A percentile compares a stretch with the other conserved stretches of the same genome.
Evolutionary conservation across 768 basidiomycete genomes (phyloP).

Genomic region (Serendipita indica): DNA sequence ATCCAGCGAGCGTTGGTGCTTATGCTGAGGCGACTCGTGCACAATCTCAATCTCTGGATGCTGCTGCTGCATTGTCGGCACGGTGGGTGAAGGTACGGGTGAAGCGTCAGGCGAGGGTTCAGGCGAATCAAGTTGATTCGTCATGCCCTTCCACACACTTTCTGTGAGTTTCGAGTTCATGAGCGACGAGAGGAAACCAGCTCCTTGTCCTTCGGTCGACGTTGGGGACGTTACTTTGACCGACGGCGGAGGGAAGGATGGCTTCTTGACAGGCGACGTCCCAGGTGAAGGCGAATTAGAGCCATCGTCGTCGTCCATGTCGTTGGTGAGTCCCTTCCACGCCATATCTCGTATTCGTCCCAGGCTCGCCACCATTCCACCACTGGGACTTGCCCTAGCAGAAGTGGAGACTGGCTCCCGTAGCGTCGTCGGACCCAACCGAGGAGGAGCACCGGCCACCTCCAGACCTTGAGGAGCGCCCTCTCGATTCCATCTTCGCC

Average conservation of each 20-base stretch:
- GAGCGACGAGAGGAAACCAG: not conserved
- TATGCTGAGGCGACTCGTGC: not conserved
- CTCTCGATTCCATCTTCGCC: not conserved
- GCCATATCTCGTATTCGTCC: not conserved
- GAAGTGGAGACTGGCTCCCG: not conserved
- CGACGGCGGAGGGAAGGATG: not conserved
- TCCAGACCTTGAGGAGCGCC: not conserved
- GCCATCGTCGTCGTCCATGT: not conserved
- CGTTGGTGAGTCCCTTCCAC: conserved; percentile 5
- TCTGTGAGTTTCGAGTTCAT: conserved; percentile 16
- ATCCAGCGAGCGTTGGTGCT: not conserved
- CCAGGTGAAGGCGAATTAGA: not conserved
- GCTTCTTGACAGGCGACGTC: not conserved
- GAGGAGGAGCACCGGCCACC: not conserved
- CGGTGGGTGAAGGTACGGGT: conserved; percentile 26
- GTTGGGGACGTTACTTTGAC: not conserved
- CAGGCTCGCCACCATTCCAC: not conserved
- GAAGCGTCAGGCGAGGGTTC: conserved; percentile 26
- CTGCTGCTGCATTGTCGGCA: conserved; percentile 13
- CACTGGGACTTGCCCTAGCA: not conserved
- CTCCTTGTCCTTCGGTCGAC: not conserved
- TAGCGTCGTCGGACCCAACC: not conserved
- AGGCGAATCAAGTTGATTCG: conserved; percentile 33
- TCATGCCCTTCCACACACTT: conserved; percentile 55
- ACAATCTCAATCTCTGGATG: not conserved